A percentile compares a stretch with the other conserved stretches of the same genome.
phyloP scores from a whole-genome alignment of 169 alveolate species.

The Theileria parva region DNA sequence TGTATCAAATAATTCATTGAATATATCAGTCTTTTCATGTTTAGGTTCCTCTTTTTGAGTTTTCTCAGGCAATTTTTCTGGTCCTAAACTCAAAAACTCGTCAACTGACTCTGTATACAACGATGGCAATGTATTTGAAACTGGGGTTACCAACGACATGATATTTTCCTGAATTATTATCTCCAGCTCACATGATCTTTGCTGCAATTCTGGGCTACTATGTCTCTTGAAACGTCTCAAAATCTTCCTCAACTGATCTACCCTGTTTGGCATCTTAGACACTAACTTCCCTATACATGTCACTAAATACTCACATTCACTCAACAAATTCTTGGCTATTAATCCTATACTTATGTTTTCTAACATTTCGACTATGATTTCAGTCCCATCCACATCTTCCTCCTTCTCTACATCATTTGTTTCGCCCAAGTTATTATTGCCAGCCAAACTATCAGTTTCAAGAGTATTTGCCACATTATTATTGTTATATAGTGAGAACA shows the following conservation, averaged over 20 bases:
- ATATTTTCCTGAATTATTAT: conserved; percentile 16
- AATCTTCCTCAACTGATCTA: conserved; percentile 54
- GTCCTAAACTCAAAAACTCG: background rate
- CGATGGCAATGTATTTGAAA: background rate
- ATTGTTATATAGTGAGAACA: background rate
- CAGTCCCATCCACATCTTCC: conserved; percentile 1
- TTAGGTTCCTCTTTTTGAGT: background rate
- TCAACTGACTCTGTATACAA: background rate
- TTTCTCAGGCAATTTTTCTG: background rate
- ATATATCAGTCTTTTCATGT: background rate
- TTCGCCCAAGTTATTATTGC: background rate
- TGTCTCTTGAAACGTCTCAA: conserved; percentile 67
- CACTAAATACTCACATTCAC: conserved; percentile 68
- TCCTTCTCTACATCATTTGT: background rate
- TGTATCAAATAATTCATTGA: background rate
- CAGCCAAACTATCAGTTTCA: background rate
- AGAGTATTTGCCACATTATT: background rate
- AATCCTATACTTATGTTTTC: conserved; percentile 23
- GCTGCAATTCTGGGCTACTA: conserved; percentile 74
- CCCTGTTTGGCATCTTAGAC: conserved; percentile 61
- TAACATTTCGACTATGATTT: conserved; percentile 16
- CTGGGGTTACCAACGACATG: conserved; percentile 1
- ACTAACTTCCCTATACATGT: conserved; percentile 72
- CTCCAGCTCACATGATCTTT: conserved; percentile 78
- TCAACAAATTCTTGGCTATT: conserved; percentile 52